Evolutionary conservation across 2,329 filamentous ascomycete genomes (phyloP), one percentile per base, ranked within the genome.

Genomic region (Paecilomyces variotii): DNA sequence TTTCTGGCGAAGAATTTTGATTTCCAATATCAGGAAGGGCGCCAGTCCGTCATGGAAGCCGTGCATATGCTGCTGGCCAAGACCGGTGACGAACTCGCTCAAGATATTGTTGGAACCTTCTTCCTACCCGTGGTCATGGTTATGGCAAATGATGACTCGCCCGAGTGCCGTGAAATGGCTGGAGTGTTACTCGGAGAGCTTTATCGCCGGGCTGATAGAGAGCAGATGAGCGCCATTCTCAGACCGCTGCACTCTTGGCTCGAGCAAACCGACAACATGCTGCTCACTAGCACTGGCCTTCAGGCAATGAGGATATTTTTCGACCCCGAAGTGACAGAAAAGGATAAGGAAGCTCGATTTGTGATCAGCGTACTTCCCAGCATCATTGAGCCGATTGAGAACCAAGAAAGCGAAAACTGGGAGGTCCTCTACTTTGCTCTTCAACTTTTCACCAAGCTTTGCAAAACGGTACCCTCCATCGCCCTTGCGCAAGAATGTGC

Each of bases 1-100:
- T 99, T 97, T 70, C 81, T 99, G 54, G 84, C 95, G 55, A 89
- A 90, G 67, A 99, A 99, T 68, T 79, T 99, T 63, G 87, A 93
- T 60, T 99, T 97, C 72, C 86, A 93, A 51, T 86, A 95, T 67
- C 87, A 91, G 65, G 89, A 94, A 60, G 94, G 94, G 28, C 84
- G 95, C 39, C 81, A 96, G 61, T 97, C 92, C 0, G 90, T 97
- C 28, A 90, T 99, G 84, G 94, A 99, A 74, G 86, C 93, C 2
- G 81, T 97, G 53, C 88, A 96, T 69, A 80, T 92, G 51, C 79
- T 99, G n/a, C 79, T 97, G 25, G 86, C 84, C 62, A 97, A 97
- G 75, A 87, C 92, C 3, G 87, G 88, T 0, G 84, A 91, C 45
- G 88, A 91, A 27, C 85, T 92, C 53, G 84, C 92, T 6, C 90